These are phyloP conservation scores for Clonostachys solani DNA, from an alignment of 2,329 filamentous ascomycete species.

Conservation along the genomic window DNA sequence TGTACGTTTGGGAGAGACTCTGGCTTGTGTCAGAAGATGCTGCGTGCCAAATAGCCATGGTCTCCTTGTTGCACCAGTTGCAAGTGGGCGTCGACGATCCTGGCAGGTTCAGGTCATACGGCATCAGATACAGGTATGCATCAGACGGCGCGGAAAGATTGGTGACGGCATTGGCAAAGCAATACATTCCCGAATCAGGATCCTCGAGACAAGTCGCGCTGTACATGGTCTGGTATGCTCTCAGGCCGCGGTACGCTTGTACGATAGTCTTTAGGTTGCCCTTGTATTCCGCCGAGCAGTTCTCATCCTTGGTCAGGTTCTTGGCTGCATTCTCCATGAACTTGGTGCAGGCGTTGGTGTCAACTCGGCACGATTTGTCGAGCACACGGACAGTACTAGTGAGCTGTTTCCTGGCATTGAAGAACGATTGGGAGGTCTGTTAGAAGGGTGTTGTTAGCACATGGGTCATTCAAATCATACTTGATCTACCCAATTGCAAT, in stretches of 20 bases:
- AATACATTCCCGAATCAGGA: constrained; percentile 62
- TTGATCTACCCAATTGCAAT: neutral
- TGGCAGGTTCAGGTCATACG: constrained; percentile 70
- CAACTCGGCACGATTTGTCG: constrained; percentile 70
- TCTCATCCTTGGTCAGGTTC: constrained; percentile 55
- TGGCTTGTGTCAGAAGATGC: constrained; percentile 63
- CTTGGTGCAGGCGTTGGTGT: constrained; percentile 59
- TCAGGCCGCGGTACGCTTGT: constrained; percentile 71
- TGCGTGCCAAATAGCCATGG: constrained; percentile 75
- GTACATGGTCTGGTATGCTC: constrained; percentile 75
- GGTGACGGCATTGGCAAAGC: constrained; percentile 79
- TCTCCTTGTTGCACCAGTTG: constrained; percentile 69
- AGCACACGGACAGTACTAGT: constrained; percentile 72
- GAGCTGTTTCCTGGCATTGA: constrained; percentile 69
- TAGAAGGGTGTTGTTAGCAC: neutral
- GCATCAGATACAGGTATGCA: constrained; percentile 80
- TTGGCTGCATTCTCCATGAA: constrained; percentile 62
- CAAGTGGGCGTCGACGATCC: constrained; percentile 67
- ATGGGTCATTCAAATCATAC: neutral
- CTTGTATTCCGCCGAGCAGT: constrained; percentile 70
- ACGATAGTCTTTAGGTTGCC: constrained; percentile 65
- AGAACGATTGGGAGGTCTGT: constrained; percentile 80
- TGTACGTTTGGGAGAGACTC: constrained; percentile 66
- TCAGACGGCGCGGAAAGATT: constrained; percentile 68
- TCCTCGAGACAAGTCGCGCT: constrained; percentile 75